Base-by-base conservation (phyloP, 1,139 yeast genomes). In the Yamadazyma pseudoaaseri region DNA sequence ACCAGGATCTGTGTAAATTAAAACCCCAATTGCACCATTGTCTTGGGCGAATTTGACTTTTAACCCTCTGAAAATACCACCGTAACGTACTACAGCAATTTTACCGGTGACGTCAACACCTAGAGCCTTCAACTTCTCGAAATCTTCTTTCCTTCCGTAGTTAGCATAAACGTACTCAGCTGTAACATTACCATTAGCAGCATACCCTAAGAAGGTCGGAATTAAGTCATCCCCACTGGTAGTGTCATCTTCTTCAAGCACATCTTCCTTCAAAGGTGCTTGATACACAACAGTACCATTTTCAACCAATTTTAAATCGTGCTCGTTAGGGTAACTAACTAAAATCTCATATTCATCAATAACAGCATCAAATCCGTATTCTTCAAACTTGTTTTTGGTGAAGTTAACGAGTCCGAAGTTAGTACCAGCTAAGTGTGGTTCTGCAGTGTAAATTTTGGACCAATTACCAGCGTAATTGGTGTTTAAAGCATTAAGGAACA, bases 191-290 rank as follows among this genome's bases (percentile, higher is more conserved):
- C 76, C 76, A 46, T 65, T 69, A 30, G 74, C 76, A 16, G 70
- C 70, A 41, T 70, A 70, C 1, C 67, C 70, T 49, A 67, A 62
- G 37, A 68, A 69, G 2, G 74, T 68, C 6, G 76, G 76, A 27
- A 68, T 55, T 9, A 58, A 45, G 30, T 73, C 79, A 27, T 58
- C 56, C 11, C 69, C 65, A 6, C 57, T 53, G 1, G 95, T 72
- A 22, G 89, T 81, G 21, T 77, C 73, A 56, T 89, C 97, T 37
- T 84, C 84, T 9, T 73, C 62, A 26, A 87, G 51, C 10, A 60
- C 79, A 51, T 87, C 96, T 58, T 87, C 96, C 43, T 68, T 65
- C 42, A 86, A 66, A 1, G 80, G 68, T 4, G 96, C 89, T 39
- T 68, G 64, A 55, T 78, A 86, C 27, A 73, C 55, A 6, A 70